phyloP scores from a whole-genome alignment of 1,139 yeast genomes.

The Lodderomyces elongisporus region DNA sequence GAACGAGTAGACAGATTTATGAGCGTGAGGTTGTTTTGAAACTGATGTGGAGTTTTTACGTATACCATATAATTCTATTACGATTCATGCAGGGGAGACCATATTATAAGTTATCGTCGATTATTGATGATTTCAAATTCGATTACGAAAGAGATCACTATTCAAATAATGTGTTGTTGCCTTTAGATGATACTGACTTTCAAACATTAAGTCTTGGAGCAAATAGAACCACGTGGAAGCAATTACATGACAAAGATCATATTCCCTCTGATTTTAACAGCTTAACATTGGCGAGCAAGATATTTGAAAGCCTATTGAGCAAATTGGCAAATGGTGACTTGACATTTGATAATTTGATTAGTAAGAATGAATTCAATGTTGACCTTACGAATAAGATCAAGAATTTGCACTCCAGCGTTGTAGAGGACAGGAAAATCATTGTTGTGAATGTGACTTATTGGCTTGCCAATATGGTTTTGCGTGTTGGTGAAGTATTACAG shows the following conservation, averaged over 20 bases:
- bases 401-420: slow-evolving; percentile 7
- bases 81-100: slow-evolving; percentile 39
- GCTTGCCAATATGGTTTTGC: slow-evolving; percentile 21
- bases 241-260: slow-evolving; percentile 9
- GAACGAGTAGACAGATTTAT: slow-evolving; percentile 21
- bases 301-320: slow-evolving; percentile 26
- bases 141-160: slow-evolving; percentile 14
- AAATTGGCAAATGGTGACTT: slow-evolving; percentile 19
- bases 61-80: slow-evolving; percentile 24
- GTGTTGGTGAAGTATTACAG: slow-evolving; percentile 19
- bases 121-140: slow-evolving; percentile 12
- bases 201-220: slow-evolving; percentile 7
- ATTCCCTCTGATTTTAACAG: slow-evolving; percentile 10
- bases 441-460: slow-evolving; percentile 28
- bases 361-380: slow-evolving; percentile 5
- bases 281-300: slow-evolving; percentile 19
- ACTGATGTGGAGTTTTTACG: slow-evolving; percentile 41
- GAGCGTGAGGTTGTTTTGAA: slow-evolving; percentile 35
- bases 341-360: slow-evolving; percentile 8
- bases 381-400: slow-evolving; percentile 8
- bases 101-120: slow-evolving; percentile 18
- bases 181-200: slow-evolving; percentile 13
- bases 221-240: slow-evolving; percentile 11
- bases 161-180: slow-evolving; percentile 14
- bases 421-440: slow-evolving; percentile 16